Conservation (phyloP, 768 basidiomycete species). For the Dictyophora rubrovolvata region DNA sequence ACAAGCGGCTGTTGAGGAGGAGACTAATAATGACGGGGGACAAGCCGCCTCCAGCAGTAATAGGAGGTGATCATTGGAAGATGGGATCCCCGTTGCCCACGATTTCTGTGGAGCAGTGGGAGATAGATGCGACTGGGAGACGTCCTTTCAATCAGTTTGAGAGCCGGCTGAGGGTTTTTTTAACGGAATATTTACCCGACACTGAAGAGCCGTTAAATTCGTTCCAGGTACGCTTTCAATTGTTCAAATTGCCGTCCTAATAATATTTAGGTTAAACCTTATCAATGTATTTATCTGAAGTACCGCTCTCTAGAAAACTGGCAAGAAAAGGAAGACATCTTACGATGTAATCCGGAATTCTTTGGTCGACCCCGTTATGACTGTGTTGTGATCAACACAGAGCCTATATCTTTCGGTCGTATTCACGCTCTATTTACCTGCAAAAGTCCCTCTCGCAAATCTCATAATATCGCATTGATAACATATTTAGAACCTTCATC, state of each 20-base stretch:
- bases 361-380: conserved; percentile 3
- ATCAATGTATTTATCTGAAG: conserved; percentile 17
- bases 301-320: conserved; percentile 9
- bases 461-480: conserved; percentile 16
- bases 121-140: background rate
- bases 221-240: background rate
- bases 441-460: too few relatives aligned
- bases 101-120: background rate
- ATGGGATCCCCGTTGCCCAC: background rate
- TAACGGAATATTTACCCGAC: background rate
- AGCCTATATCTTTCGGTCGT: too few relatives aligned
- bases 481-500: background rate
- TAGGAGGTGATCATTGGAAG: background rate
- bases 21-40: background rate
- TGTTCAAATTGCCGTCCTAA: background rate
- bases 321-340: too few relatives aligned
- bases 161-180: background rate
- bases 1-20: background rate
- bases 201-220: background rate
- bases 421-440: too few relatives aligned
- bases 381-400: too few relatives aligned
- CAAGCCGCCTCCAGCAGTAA: background rate
- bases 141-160: background rate
- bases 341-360: background rate
- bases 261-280: conserved; percentile 17